A percentile compares a stretch with the other conserved stretches of the same genome.
Evolutionary conservation across 495 filamentous ascomycete species (phyloP).

Genomic region (Amphirosellinia nigrospora): DNA sequence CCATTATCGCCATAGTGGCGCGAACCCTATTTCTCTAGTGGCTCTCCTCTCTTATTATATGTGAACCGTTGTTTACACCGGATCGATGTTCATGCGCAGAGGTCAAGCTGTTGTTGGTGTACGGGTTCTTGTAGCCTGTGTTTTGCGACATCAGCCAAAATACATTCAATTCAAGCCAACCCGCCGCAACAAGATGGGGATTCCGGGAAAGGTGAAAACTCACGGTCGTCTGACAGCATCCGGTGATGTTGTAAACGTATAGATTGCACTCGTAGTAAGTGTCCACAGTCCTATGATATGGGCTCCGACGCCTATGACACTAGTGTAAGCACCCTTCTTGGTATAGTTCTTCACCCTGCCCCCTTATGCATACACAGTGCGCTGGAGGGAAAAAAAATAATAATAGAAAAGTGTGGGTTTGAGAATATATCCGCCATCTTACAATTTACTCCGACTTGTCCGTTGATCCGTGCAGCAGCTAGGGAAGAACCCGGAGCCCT

Average conservation of each 20-base stretch:
- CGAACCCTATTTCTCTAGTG: neutral
- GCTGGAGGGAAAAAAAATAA: no score
- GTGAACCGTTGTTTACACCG: neutral
- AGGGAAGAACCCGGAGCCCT: conserved; percentile 32
- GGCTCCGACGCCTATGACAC: conserved; percentile 31
- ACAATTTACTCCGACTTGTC: conserved; percentile 41
- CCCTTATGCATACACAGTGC: neutral
- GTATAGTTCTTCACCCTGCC: no score
- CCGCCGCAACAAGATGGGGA: no score
- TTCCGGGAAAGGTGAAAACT: conserved; percentile 14
- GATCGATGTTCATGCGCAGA: conserved; percentile 34
- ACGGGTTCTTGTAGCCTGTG: conserved; percentile 38
- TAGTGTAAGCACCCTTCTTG: neutral
- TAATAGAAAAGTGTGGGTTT: neutral
- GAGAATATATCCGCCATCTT: conserved; percentile 16
- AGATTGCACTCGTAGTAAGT: conserved; percentile 40
- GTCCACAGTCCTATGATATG: conserved; percentile 35
- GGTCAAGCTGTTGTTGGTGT: conserved; percentile 35
- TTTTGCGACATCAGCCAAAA: neutral
- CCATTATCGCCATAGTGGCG: neutral
- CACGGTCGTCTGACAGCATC: conserved; percentile 40
- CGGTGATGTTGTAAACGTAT: conserved; percentile 40
- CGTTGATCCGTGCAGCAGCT: conserved; percentile 38
- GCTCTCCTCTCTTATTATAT: no score
- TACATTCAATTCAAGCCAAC: neutral